Percentiles rank a stretch among this genome's conserved stretches.
These are phyloP conservation scores for Pseudozyma flocculosa DNA, from an alignment of 1,284 basidiomycete genomes.

Conservation along the genomic window DNA sequence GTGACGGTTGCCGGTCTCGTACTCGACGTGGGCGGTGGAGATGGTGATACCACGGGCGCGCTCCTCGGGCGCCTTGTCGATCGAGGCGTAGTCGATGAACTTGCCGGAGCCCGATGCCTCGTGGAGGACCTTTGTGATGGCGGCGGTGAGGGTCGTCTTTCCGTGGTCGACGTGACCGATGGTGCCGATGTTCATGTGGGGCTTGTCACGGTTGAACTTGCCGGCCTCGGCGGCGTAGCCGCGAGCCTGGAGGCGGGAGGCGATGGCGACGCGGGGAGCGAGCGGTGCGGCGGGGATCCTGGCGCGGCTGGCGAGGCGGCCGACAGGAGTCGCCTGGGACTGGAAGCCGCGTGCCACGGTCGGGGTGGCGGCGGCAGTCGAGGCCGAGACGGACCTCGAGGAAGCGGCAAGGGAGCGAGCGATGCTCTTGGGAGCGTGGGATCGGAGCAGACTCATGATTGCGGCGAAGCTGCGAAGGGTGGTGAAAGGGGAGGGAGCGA, in stretches of 20 bases:
- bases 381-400: slow-evolving; percentile 17
- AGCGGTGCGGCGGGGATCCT: slow-evolving; percentile 17
- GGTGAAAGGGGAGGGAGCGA: too few species aligned
- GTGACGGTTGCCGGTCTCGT: slow-evolving; percentile 84
- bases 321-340: background rate
- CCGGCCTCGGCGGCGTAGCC: slow-evolving; percentile 66
- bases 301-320: slow-evolving; percentile 8
- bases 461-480: slow-evolving; percentile 15
- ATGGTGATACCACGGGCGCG: slow-evolving; percentile 99
- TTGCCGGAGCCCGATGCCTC: slow-evolving; percentile 74
- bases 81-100: slow-evolving; percentile 96
- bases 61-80: slow-evolving; percentile 99
- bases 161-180: slow-evolving; percentile 62
- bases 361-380: background rate
- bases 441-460: slow-evolving; percentile 38
- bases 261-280: slow-evolving; percentile 29
- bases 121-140: slow-evolving; percentile 94
- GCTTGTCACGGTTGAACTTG: slow-evolving; percentile 81
- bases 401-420: slow-evolving; percentile 30
- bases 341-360: background rate
- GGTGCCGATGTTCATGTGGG: slow-evolving; percentile 76
- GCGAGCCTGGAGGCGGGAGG: slow-evolving; percentile 41
- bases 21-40: slow-evolving; percentile 84
- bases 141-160: slow-evolving; percentile 91
- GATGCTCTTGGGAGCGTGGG: slow-evolving; percentile 17